Percentiles rank a stretch among this genome's conserved stretches.
phyloP scores from a whole-genome alignment of 495 filamentous ascomycete species.

The Hypoxylon rickii region DNA sequence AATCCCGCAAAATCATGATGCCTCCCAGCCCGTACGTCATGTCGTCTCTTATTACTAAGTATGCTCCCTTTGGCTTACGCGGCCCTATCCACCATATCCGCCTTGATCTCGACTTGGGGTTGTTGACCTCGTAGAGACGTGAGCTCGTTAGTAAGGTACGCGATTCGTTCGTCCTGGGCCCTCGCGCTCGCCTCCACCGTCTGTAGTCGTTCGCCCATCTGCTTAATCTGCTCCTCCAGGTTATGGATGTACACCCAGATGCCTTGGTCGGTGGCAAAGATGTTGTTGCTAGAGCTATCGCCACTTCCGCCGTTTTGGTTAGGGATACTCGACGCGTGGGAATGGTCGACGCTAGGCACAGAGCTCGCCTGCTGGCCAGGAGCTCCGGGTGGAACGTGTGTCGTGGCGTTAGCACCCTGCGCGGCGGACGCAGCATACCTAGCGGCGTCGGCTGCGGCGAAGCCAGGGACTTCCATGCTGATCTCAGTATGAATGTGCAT shows the following conservation, averaged over 20 bases:
- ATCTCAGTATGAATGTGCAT: conserved; percentile 32
- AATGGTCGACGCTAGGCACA: conserved; percentile 14
- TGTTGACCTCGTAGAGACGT: conserved; percentile 38
- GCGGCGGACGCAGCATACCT: conserved; percentile 49
- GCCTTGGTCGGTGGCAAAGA: conserved; percentile 50
- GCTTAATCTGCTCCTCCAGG: conserved; percentile 54
- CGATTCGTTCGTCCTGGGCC: conserved; percentile 45
- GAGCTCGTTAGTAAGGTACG: conserved; percentile 44
- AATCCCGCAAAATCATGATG: too few species aligned
- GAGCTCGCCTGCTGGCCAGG: conserved; percentile 25
- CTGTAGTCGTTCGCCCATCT: conserved; percentile 44
- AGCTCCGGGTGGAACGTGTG: conserved; percentile 27
- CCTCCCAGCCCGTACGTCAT: conserved; percentile 20
- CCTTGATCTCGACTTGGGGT: conserved; percentile 37
- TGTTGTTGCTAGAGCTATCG: conserved; percentile 47
- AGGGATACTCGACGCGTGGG: conserved; percentile 34
- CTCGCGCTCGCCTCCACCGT: conserved; percentile 48
- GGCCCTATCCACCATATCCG: conserved; percentile 20
- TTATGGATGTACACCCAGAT: conserved; percentile 56
- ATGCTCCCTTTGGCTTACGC: conserved; percentile 4
- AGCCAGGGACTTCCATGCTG: conserved; percentile 40
- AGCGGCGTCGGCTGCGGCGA: conserved; percentile 53
- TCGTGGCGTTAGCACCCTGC: conserved; percentile 21
- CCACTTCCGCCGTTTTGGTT: conserved; percentile 36
- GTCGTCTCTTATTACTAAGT: neutral